Percentiles rank a stretch among this genome's conserved stretches.
phyloP scores from a whole-genome alignment of 2,329 filamentous ascomycete genomes.

The Diaporthe australafricana region DNA sequence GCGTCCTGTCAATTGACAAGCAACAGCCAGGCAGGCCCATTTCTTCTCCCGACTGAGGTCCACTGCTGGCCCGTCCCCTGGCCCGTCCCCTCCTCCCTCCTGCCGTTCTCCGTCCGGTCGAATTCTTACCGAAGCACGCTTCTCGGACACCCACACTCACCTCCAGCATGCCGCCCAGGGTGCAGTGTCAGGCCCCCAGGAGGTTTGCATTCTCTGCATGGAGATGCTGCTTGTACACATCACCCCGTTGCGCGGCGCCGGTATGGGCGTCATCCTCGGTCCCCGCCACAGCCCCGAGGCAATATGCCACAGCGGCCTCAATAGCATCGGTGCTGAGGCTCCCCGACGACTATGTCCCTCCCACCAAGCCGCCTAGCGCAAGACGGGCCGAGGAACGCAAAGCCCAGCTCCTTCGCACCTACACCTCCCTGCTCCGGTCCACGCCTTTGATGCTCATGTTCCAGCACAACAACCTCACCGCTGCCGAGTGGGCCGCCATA shows the following conservation, averaged over 20 bases:
- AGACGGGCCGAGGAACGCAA: constrained; percentile 89
- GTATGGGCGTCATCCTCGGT: not conserved
- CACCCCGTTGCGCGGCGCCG: constrained; percentile 27
- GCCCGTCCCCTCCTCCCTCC: not conserved
- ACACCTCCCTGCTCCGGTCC: constrained; percentile 88
- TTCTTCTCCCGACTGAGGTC: not conserved
- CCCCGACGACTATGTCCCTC: constrained; percentile 65
- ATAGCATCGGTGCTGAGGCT: constrained; percentile 45
- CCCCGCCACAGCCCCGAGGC: constrained; percentile 35
- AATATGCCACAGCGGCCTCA: constrained; percentile 42
- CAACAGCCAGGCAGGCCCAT: not conserved
- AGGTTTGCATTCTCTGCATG: constrained; percentile 31
- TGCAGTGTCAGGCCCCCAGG: constrained; percentile 30
- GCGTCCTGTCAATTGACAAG: not conserved
- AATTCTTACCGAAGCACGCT: not conserved
- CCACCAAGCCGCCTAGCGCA: constrained; percentile 87
- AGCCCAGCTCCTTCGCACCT: constrained; percentile 86
- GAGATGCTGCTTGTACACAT: constrained; percentile 10
- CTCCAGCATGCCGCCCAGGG: constrained; percentile 35
- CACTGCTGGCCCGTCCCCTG: not conserved
- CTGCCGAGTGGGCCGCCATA: constrained; percentile 80
- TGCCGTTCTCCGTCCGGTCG: not conserved
- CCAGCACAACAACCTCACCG: constrained; percentile 75
- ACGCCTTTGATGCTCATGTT: constrained; percentile 89
- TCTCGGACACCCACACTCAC: not conserved